Evolutionary conservation across 1,284 basidiomycete genomes (phyloP), one percentile per base, ranked within the genome.

Genomic region (Rhodotorula sp.): DNA sequence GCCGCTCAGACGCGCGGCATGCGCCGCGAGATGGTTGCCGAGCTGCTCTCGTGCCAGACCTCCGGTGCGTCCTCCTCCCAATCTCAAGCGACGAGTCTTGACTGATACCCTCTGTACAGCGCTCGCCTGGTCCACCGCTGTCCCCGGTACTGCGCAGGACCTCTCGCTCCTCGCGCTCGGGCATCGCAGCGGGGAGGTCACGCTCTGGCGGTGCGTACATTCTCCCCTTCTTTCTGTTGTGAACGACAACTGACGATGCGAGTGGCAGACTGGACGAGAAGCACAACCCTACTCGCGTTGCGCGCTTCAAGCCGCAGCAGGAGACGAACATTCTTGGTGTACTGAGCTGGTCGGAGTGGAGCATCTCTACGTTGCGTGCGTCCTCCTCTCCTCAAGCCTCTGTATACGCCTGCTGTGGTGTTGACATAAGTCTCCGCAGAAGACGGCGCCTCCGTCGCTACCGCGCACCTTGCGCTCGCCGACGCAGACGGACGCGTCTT

Each of bases 81-180:
- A 25, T 53, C 19, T 37, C 46, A 8, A 34, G 15, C 21, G 15
- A 1, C 15, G 25, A 21, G 19, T 13, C 8, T 12, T 15, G 39
- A 21, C 29, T 51, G n/a, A n/a, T 25, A 48, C 17, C 17, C 13
- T 27, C 4, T 39, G 10, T 4, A 8, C 39, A 72, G 67, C 70
- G 10, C 37, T 72, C 51, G 61, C 73, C 1, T 75, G 73, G 73
- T 75, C 73, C 1, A 5, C 32, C 2, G 55, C 63, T 19, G 65
- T 68, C 0, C 34, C 48, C 0, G 41, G 36, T 2, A 10, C 15
- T 15, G 32, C 22, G 9, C 19, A 4, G 25, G 73, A 72, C 46
- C n/a, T 34, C 6, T 75, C 74, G 22, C 55, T 75, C 15, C 58
- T 75, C 32, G 71, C 74, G 0, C 61, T 75, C 25, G 71, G 74